A percentile compares a stretch with the other conserved stretches of the same genome.
phyloP scores from a whole-genome alignment of 192 early-diverging fungal species.

The Diversispora epigaea region DNA sequence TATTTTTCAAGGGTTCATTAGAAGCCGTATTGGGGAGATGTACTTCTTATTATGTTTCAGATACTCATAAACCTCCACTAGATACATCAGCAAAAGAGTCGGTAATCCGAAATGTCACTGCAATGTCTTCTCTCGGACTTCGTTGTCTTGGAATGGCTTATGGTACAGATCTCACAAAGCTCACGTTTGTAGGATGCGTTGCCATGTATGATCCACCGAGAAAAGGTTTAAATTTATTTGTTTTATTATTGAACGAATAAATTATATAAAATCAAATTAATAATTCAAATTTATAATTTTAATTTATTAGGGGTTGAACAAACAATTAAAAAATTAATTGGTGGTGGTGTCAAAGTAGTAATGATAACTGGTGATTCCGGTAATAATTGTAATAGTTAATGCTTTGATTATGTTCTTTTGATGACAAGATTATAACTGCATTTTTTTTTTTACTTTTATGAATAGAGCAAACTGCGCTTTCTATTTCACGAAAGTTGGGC shows the following conservation, averaged over 20 bases:
- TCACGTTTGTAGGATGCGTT: slow-evolving; percentile 82
- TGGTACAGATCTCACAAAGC: slow-evolving; percentile 52
- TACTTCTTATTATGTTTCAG: slow-evolving; percentile 57
- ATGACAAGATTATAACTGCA: slow-evolving; percentile 30
- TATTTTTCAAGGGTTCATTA: slow-evolving; percentile 84
- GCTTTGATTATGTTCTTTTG: background rate
- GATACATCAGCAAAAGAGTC: slow-evolving; percentile 57
- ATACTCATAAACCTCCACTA: slow-evolving; percentile 52
- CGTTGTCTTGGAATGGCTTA: slow-evolving; percentile 85
- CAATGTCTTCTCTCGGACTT: slow-evolving; percentile 76
- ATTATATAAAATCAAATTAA: background rate
- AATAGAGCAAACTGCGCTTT: slow-evolving; percentile 78
- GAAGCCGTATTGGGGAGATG: slow-evolving; percentile 79
- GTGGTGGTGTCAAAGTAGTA: slow-evolving; percentile 84
- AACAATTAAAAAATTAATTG: slow-evolving; percentile 68
- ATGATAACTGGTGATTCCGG: slow-evolving; percentile 98
- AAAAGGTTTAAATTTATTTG: slow-evolving; percentile 29
- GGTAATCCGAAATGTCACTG: slow-evolving; percentile 57
- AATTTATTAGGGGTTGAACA: slow-evolving; percentile 56
- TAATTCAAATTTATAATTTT: background rate
- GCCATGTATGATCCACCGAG: slow-evolving; percentile 94
- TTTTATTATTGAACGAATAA: no score
- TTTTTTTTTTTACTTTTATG: background rate
- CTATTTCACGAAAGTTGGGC: slow-evolving; percentile 85
- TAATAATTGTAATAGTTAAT: slow-evolving; percentile 37